Evolutionary conservation across 2,329 filamentous ascomycete genomes (phyloP), one percentile per base, ranked within the genome.

Genomic region (Alternaria gaisen): DNA sequence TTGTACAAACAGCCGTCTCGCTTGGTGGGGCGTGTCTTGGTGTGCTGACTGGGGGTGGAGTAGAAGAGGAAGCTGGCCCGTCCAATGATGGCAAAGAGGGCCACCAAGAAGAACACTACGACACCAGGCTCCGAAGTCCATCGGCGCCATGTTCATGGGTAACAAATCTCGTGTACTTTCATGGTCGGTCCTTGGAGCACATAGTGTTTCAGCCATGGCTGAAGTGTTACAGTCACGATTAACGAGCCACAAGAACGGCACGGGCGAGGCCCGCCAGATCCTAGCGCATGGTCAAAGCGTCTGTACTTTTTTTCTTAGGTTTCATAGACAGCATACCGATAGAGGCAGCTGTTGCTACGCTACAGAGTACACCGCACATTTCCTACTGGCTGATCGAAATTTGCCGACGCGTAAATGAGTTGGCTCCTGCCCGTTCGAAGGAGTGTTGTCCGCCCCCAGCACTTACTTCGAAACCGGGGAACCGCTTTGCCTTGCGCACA

Each of bases 341-440:
- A 48, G 59, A 59, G 58, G 47, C 43, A 63, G 56, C 58, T 61
- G 60, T 58, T 56, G 30, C 60, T 51, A 60, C 61, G 60, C 59
- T 65, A 57, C 61, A 63, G 59, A 46, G 34, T 3, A 38, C 34
- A 36, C 32, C 32, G 55, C 47, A 64, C 65, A 57, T 58, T 61
- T 55, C 63, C 58, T 61, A 61, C 60, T 69, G 63, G 68, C 60
- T 61, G 60, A 56, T 54, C 62, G 52, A 53, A 55, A 56, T 54
- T 54, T 60, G 65, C 59, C 64, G 53, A 58, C 65, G 68, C 64
- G 67, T 69, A 72, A 66, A 78, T 78, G 76, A 70, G 61, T 63
- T 63, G 69, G 66, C 64, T 67, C 60, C 57, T 69, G 55, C 56
- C 60, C 42, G 61, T 68, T 32, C 74, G 64, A 56, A 65, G 63